Percentiles rank a stretch among this genome's conserved stretches.
Conservation (phyloP, 305 asterid species). For the Fraxinus albicans region DNA sequence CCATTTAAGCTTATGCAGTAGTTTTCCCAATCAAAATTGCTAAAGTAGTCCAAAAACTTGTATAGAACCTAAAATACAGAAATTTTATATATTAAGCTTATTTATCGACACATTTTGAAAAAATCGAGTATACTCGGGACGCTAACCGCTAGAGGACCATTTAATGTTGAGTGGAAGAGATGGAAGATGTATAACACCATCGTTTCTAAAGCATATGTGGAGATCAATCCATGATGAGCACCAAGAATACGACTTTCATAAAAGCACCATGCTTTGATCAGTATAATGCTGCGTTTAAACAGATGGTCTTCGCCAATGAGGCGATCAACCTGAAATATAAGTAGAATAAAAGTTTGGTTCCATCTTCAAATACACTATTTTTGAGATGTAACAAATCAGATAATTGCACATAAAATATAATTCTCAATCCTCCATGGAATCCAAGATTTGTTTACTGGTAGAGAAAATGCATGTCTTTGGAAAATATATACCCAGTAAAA, state of each 20-base stretch:
- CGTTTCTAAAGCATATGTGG: constrained; percentile 94
- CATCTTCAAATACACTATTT: constrained; percentile 5
- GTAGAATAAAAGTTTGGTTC: constrained; percentile 12
- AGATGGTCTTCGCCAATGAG: constrained; percentile 69
- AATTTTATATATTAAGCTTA: constrained; percentile 22
- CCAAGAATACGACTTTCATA: constrained; percentile 93
- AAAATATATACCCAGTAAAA: background rate
- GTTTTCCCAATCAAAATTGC: constrained; percentile 84
- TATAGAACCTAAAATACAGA: constrained; percentile 57
- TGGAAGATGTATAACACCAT: constrained; percentile 85
- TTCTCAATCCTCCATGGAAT: background rate
- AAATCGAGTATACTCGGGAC: constrained; percentile 16
- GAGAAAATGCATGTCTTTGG: background rate
- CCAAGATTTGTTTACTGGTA: background rate
- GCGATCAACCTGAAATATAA: constrained; percentile 70
- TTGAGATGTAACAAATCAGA: background rate
- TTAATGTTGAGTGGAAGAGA: constrained; percentile 60
- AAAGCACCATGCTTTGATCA: constrained; percentile 90
- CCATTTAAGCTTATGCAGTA: constrained; percentile 69
- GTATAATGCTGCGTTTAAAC: constrained; percentile 74
- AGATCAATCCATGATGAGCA: constrained; percentile 80
- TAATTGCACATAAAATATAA: background rate
- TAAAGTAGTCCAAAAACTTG: constrained; percentile 78
- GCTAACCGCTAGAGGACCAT: constrained; percentile 91
- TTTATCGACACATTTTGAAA: constrained; percentile 22